These are phyloP conservation scores for Pythium dissimile DNA, from an alignment of 352 stramenopile species.

Conservation along the genomic window DNA sequence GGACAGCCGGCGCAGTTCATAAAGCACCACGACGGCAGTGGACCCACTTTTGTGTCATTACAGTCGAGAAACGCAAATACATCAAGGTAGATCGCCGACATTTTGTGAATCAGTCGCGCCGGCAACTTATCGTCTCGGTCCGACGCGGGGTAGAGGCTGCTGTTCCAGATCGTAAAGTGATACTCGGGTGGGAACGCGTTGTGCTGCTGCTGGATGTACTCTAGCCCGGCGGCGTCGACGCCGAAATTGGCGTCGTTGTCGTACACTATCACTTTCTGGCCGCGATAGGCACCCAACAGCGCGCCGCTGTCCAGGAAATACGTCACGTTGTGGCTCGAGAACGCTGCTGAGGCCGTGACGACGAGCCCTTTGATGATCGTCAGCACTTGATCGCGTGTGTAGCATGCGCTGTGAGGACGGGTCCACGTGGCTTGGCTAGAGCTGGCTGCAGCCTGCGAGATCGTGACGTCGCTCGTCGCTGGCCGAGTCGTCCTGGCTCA, in stretches of 20 bases:
- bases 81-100: constrained; percentile 27
- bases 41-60: constrained; percentile 8
- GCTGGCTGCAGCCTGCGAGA: constrained; percentile 14
- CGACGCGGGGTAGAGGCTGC: constrained; percentile 10
- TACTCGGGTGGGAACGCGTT: constrained; percentile 18
- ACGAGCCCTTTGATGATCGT: constrained; percentile 26
- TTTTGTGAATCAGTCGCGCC: constrained; percentile 17
- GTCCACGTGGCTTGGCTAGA: constrained; percentile 17
- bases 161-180: constrained; percentile 22
- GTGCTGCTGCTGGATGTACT: constrained; percentile 1
- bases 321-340: constrained; percentile 23
- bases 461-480: constrained; percentile 11
- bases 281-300: constrained; percentile 27
- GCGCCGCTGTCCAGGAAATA: constrained; percentile 36
- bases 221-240: constrained; percentile 16
- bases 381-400: constrained; percentile 15
- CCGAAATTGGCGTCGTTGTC: constrained; percentile 30
- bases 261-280: constrained; percentile 24
- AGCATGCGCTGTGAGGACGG: constrained; percentile 5
- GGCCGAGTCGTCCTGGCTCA: background rate
- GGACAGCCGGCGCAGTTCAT: constrained; percentile 21
- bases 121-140: constrained; percentile 24
- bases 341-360: constrained; percentile 4
- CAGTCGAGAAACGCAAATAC: constrained; percentile 28
- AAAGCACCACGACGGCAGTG: constrained; percentile 18